phyloP scores from a whole-genome alignment of 2,329 filamentous ascomycete species.

The Sporothrix sp. region DNA sequence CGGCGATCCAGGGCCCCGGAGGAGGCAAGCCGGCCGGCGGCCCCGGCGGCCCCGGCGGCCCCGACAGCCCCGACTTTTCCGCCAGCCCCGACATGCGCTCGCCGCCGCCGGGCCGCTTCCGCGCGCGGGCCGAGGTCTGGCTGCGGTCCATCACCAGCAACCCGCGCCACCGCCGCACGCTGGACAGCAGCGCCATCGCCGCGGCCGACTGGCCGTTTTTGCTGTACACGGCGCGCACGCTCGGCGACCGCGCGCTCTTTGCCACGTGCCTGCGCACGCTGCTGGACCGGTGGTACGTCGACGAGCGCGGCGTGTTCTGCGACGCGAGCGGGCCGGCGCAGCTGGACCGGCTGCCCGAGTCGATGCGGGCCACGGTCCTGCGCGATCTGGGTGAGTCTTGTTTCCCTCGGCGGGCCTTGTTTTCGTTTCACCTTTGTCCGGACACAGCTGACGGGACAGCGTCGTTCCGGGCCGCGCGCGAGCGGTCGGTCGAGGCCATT shows the following conservation, averaged over 20 bases:
- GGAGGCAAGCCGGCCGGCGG: too few relatives aligned
- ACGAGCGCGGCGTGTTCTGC: constrained; percentile 8
- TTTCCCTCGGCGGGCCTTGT: not conserved
- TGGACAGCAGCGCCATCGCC: not conserved
- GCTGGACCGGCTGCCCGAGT: constrained; percentile 3
- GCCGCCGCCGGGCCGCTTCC: not conserved
- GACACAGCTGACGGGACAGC: not conserved
- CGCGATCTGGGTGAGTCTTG: constrained; percentile 9
- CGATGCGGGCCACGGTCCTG: constrained; percentile 7
- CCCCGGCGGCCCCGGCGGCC: too few relatives aligned
- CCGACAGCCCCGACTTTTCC: too few relatives aligned
- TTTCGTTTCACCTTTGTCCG: not conserved
- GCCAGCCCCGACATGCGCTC: too few relatives aligned
- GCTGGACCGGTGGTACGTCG: constrained; percentile 15
- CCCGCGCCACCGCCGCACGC: constrained; percentile 5
- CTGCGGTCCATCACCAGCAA: constrained; percentile 6
- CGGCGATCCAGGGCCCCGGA: not conserved
- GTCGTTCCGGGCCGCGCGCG: constrained; percentile 5
- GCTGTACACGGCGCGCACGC: constrained; percentile 13
- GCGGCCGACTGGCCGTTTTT: constrained; percentile 11
- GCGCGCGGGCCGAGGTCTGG: constrained; percentile 4
- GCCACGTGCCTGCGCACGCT: constrained; percentile 9
- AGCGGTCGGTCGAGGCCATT: constrained; percentile 6
- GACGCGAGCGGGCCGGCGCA: not conserved
- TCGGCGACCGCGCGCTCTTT: constrained; percentile 8